Conservation (phyloP, 305 asterid genomes). For the Nicotiana rustica region DNA sequence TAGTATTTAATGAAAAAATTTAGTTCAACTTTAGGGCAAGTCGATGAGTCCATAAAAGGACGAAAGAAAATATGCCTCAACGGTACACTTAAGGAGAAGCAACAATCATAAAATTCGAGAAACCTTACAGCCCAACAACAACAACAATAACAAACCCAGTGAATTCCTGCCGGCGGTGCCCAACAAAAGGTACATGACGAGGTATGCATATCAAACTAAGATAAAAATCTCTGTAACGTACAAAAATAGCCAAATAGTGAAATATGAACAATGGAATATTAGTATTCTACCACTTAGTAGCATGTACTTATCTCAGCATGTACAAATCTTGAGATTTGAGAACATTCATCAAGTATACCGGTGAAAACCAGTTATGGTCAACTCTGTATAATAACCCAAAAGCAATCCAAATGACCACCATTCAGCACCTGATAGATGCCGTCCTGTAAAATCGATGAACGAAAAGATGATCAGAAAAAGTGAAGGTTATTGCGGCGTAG, state of each 20-base stretch:
- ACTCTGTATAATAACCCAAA: constrained; percentile 24
- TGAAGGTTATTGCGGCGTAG: not conserved
- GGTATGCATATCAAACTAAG: not conserved
- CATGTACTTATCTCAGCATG: not conserved
- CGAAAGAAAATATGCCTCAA: not conserved
- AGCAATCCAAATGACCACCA: not conserved
- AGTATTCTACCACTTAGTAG: not conserved
- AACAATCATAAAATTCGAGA: not conserved
- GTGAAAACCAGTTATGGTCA: not conserved
- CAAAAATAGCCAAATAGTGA: not conserved
- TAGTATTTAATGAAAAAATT: not conserved
- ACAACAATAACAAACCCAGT: too few relatives aligned
- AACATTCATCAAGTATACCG: not conserved
- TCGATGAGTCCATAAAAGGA: not conserved
- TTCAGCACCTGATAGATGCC: constrained; percentile 48
- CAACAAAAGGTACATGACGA: not conserved
- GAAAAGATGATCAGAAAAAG: not conserved
- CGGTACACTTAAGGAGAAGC: not conserved
- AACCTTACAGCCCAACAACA: too few relatives aligned
- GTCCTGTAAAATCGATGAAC: constrained; percentile 44
- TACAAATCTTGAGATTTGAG: not conserved
- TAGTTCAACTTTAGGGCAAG: not conserved
- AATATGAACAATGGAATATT: not conserved
- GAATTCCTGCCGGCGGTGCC: too few relatives aligned
- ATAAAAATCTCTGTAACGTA: not conserved